Base-by-base conservation (phyloP, 768 basidiomycete species). In the Suillus brevipes region DNA sequence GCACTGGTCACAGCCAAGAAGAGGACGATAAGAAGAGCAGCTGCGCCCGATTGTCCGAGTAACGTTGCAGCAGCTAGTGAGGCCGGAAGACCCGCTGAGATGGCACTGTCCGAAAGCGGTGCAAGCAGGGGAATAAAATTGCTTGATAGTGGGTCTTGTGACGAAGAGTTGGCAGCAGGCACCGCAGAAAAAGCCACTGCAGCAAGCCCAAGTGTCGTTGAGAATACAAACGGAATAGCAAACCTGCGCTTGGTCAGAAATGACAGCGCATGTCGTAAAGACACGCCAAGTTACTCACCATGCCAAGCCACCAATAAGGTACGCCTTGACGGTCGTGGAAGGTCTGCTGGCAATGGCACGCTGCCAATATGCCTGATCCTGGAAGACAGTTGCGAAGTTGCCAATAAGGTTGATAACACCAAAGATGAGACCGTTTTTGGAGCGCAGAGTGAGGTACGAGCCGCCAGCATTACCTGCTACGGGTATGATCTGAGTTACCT, bases 1-100 rank as follows among this genome's bases (percentile, higher is more conserved):
- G 94, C 92, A 56, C 88, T 87, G 1, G 92, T 92, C 67, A 95
- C 92, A 13, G 93, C 92, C 74, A 95, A 79, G 82, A 96, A 96
- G 38, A 96, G 84, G 1, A 97, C 81, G 42, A 95, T 75, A 20
- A 96, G 85, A 66, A 97, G 78, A 0, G 91, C 88, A 5, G 85
- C 84, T 3, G 93, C 95, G 36, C 96, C 95, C 0, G 85, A 80
- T 69, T 92, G 83, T 0, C 94, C 94, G 10, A 97, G 79, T 9
- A 98, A 79, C 0, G 94, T 91, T 1, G 88, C 83, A 1, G 94
- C 94, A 0, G 94, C 92, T 1, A 94, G 89, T 3, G 94, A 84
- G 8, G 95, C 86, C 62, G 94, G 91, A 2, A 97, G 83, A 50
- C 96, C 96, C n/a, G 92, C 94, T 8, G 90, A 90, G 12, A 97